Evolutionary conservation across 73 alveolate species (phyloP), one percentile per base, ranked within the genome.

Genomic region (Uronychia setigera): DNA sequence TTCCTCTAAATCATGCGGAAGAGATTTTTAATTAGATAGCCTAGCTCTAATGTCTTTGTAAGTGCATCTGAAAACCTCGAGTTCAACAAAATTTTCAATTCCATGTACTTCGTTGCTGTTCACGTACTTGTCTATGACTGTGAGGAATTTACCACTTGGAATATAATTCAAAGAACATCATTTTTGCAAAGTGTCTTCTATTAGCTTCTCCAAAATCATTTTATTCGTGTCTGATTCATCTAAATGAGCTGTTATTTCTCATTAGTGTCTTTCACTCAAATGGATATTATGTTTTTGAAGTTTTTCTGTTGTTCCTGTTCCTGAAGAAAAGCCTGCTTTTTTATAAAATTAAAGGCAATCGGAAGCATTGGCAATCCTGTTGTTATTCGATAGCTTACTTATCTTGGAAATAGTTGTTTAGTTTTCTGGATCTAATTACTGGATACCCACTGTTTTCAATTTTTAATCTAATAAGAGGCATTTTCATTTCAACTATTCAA

Each of bases 391-490:
- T n/a, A n/a, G n/a, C n/a, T n/a, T n/a, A n/a, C 33, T 85, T 75
- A 67, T 89, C 88, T 29, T 83, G 83, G 81, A 88, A 89, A 67
- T 90, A 77, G 60, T 86, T 89, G 77, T 80, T 59, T 14, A 95
- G 79, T 46, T 88, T 82, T 46, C 81, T 84, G 78, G 93, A 87
- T 83, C 83, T 87, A 31, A 95, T 77, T 31, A 95, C 92, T 0
- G 94, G 88, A 88, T 88, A 93, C 59, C 97, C 97, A 57, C 97
- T 77, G 85, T 93, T 87, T 81, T 95, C 98, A 33, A 95, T 93
- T 88, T 93, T 95, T 58, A 95, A 81, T 77, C 98, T 76, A 0
- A 95, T 59, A 58, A 93, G 81, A 58, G 99, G 99, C 81, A 91
- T 32, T 80, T 32, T 13, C 28, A 90, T 28, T n/a, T 90, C 88